These are phyloP conservation scores for Marchantia paleacea DNA, from an alignment of 225 moss, liverwort and hornwort genomes.

Conservation along the genomic window DNA sequence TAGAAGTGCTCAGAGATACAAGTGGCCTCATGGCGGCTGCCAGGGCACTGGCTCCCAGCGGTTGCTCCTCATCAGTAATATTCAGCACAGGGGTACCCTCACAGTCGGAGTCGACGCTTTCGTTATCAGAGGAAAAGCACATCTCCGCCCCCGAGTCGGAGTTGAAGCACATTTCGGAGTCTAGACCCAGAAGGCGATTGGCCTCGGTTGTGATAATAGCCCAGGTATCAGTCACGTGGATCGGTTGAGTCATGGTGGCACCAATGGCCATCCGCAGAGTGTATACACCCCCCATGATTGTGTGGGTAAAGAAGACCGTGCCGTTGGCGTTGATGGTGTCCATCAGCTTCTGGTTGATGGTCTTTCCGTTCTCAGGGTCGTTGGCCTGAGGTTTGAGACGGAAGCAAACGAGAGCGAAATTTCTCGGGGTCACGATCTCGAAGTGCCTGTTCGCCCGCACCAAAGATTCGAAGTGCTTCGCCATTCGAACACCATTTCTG, in stretches of 20 bases:
- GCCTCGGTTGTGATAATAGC: constrained; percentile 50
- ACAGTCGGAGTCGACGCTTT: not conserved
- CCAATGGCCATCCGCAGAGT: constrained; percentile 65
- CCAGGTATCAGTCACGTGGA: constrained; percentile 71
- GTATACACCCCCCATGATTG: constrained; percentile 54
- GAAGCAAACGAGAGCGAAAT: constrained; percentile 58
- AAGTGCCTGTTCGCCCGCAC: constrained; percentile 47
- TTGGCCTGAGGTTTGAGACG: constrained; percentile 46
- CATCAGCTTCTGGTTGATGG: constrained; percentile 46
- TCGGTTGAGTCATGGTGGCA: constrained; percentile 50
- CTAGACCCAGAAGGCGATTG: constrained; percentile 2
- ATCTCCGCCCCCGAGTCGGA: constrained; percentile 3
- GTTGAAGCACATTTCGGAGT: constrained; percentile 2
- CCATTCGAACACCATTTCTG: constrained; percentile 50
- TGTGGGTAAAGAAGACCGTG: constrained; percentile 48
- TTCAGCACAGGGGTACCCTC: not conserved
- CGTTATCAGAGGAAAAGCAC: not conserved
- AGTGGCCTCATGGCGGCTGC: too few species aligned
- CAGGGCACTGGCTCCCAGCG: too few species aligned
- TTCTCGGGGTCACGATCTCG: constrained; percentile 55
- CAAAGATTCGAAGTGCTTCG: constrained; percentile 57
- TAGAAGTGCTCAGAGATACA: too few species aligned
- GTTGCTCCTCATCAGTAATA: too few species aligned
- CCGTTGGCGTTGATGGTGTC: constrained; percentile 54
- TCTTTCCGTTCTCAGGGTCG: constrained; percentile 49